Base-by-base conservation (phyloP, 106 monocot genomes). In the Acorus calamus region DNA sequence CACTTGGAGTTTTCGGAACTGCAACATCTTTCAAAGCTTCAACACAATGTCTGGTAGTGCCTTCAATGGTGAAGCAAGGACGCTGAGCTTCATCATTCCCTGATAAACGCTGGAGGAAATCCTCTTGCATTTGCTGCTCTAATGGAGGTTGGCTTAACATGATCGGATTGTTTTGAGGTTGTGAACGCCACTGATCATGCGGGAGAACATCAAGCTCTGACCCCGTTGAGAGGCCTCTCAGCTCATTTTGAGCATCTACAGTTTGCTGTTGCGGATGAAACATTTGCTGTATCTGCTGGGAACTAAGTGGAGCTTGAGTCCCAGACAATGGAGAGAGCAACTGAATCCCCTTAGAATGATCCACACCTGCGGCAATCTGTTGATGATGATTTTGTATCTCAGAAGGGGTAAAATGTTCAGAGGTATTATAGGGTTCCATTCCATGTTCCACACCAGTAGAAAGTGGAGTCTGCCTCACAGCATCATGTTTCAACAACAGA, bases 171-270 rank as follows among this genome's bases (percentile, higher is more conserved):
- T 76, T 69, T 70, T 53, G 60, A 42, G 62, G 46, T 49, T 81
- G 84, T 44, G 82, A 66, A 56, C 60, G 63, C 83, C 78, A 84
- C 14, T 83, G 76, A 62, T 62, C 59, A 47, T 76, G 93, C 59
- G 69, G n/a, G 42, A 73, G 61, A 13, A 54, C 65, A 10, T 80
- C 77, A 49, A 83, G 14, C 47, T 78, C 79, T 65, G 76, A 75
- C 65, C 74, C 78, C 66, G 53, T 81, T 28, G 79, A 59, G 46
- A 86, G 65, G 56, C 62, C 54, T 55, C 60, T 75, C 42, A 76
- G 69, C 4, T 79, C 80, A 74, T 75, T 86, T 56, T 71, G 80
- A 53, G 74, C 66, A 63, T 79, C 75, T 69, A 75, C 50, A 50
- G 61, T 42, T 47, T 74, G 79, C 48, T 66, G 56, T 12, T 77